Base-by-base conservation (phyloP, 2,329 filamentous ascomycete species). In the Aspergillus brunneoviolaceus region DNA sequence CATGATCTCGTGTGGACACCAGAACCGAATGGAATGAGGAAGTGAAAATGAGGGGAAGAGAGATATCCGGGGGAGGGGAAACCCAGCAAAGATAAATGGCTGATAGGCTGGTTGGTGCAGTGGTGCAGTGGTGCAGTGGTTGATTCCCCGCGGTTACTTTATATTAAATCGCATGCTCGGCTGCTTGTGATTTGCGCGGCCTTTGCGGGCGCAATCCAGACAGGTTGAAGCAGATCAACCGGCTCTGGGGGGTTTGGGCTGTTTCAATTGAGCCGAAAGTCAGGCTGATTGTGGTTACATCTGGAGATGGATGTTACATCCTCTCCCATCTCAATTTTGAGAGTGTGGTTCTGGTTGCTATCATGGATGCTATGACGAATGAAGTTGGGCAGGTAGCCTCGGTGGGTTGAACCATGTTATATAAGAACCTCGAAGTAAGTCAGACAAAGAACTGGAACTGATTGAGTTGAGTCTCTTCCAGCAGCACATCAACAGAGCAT, bases 61-160 rank as follows among this genome's bases (percentile, higher is more conserved):
- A 25, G 27, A 35, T 1, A 42, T 11, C 31, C 25, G 39, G 23
- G n/a, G 51, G 31, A 29, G 16, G 39, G 21, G 19, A 47, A 45
- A 27, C 23, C 29, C 14, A 35, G 33, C 9, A n/a, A 6, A 23
- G 39, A 45, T 19, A 45, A 45, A 45, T 7, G 14, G 39, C 39
- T 45, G 39, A 59, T 23, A 49, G 55, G 58, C 51, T 56, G 5
- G 35, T 31, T 39, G 55, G 11, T 9, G 27, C 27, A 10, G 27
- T 10, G 27, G 7, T 27, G 21, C 21, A 21, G 21, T 39, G 55
- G 11, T 9, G 27, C 27, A 10, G 27, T 10, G 27, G 7, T 27
- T 12, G 16, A 42, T 49, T 55, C 57, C 51, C 47, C 57, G 51
- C 57, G 50, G 42, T 51, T 27, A 23, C 25, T 55, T 27, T 53